Evolutionary conservation across 805 yeast genomes (phyloP).

Genomic region (Ogataea saltuana): DNA sequence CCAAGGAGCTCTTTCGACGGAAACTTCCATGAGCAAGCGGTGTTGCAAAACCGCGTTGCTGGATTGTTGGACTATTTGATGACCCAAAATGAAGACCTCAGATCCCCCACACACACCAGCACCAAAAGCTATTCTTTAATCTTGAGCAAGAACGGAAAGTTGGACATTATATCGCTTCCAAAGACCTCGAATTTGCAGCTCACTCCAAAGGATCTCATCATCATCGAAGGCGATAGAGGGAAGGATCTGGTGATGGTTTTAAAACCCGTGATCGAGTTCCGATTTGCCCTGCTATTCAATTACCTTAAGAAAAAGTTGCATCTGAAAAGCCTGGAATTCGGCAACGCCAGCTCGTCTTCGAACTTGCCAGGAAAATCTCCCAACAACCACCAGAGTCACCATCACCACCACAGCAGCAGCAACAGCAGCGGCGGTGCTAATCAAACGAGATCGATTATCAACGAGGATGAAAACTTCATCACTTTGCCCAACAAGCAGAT

Average conservation of each 20-base stretch:
- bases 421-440: slow-evolving; percentile 18
- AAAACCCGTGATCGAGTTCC: slow-evolving; percentile 61
- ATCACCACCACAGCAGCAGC: slow-evolving; percentile 16
- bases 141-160: slow-evolving; percentile 42
- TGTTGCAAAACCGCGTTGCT: slow-evolving; percentile 28
- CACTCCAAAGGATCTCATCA: slow-evolving; percentile 63
- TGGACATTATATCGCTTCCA: slow-evolving; percentile 70
- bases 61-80: slow-evolving; percentile 41
- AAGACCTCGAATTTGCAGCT: slow-evolving; percentile 60
- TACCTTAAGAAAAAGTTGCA: slow-evolving; percentile 75
- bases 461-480: slow-evolving; percentile 58
- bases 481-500: slow-evolving; percentile 80
- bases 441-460: slow-evolving; percentile 39
- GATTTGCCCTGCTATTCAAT: slow-evolving; percentile 69
- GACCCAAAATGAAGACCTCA: slow-evolving; percentile 47
- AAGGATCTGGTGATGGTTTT: slow-evolving; percentile 74
- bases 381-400: slow-evolving; percentile 25
- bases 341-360: slow-evolving; percentile 29
- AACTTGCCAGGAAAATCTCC: slow-evolving; percentile 13
- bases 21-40: slow-evolving; percentile 9
- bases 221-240: slow-evolving; percentile 84
- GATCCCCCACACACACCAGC: slow-evolving; percentile 32
- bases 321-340: slow-evolving; percentile 48
- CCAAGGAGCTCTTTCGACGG: slow-evolving; percentile 21
- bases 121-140: slow-evolving; percentile 40